Evolutionary conservation across 352 stramenopile species (phyloP), one percentile per base, ranked within the genome.

Genomic region (Globisporangium nodosum): DNA sequence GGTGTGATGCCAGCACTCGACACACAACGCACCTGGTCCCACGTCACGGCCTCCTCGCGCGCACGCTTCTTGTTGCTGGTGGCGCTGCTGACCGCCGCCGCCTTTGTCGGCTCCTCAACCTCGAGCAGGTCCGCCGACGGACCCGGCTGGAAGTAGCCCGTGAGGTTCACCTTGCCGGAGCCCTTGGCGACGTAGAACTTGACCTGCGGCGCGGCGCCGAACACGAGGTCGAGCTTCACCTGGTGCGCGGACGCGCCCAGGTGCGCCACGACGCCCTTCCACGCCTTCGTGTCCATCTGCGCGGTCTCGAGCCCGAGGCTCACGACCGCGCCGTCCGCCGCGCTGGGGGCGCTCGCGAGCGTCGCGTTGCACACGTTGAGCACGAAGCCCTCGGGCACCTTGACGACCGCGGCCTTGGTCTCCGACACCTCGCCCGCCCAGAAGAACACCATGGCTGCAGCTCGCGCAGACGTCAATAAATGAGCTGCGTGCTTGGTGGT

Each of bases 161-260:
- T 87, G 42, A 94, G 61, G 62, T 94, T 84, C 42, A 94, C 71
- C 18, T 65, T 74, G 39, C 78, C 80, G 0, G 65, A 63, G 47
- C 84, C 84, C 56, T 78, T 80, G 15, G 72, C 64, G 52, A 94
- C 49, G 65, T 81, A 88, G 46, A 94, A 91, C 66, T 92, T 94
- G 60, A 88, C 66, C 64, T 88, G 76, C 56, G 71, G 63, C 35
- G 56, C 43, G 3, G 52, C 52, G 51, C 70, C 70, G 52, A 94
- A 87, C 11, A 94, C 84, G n/a, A 94, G 61, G 67, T 94, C 84
- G 24, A 94, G 65, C 63, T 94, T 94, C 39, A 83, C 69, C 61
- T 90, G 78, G 55, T 84, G 68, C 35, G 48, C 60, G 5, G 66
- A 61, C 9, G 58, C 63, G 49, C 76, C 76, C 43, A 91, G 64